phyloP scores from a whole-genome alignment of 257 asterid species.

The Petunia axillaris region DNA sequence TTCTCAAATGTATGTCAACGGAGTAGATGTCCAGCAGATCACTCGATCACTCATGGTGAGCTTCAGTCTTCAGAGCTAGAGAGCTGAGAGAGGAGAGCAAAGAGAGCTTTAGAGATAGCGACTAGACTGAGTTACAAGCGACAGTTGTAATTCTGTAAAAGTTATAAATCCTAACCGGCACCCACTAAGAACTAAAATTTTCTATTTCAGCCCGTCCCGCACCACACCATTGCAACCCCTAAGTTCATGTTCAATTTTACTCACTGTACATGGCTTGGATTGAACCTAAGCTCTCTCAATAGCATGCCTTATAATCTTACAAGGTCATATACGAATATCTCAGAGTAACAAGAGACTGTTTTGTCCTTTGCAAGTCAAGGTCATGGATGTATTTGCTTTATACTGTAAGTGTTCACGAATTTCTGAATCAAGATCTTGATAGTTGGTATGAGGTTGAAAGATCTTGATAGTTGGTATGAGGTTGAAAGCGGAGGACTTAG shows the following conservation, averaged over 20 bases:
- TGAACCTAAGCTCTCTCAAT: constrained; percentile 14
- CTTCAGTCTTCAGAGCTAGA: too few species aligned
- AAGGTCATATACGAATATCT: neutral
- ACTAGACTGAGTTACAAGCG: too few species aligned
- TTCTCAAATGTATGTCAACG: too few species aligned
- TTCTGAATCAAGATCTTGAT: constrained; percentile 1
- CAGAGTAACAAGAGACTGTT: neutral
- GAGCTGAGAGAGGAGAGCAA: too few species aligned
- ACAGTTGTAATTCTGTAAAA: too few species aligned
- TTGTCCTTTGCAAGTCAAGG: neutral
- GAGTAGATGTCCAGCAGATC: too few species aligned
- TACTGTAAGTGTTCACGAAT: neutral
- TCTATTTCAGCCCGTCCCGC: too few species aligned
- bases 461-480: neutral
- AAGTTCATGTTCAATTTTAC: neutral
- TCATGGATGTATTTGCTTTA: neutral
- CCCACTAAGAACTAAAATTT: too few species aligned
- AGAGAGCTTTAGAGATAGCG: too few species aligned
- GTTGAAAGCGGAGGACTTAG: neutral
- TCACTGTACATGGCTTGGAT: neutral
- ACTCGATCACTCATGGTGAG: too few species aligned
- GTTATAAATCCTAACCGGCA: too few species aligned
- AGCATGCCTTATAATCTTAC: constrained; percentile 6
- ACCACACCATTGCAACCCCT: too few species aligned
- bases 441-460: neutral